Evolutionary conservation across 495 filamentous ascomycete species (phyloP), one percentile per base, ranked within the genome.

Genomic region (Paragyromitra xinjiangensis): DNA sequence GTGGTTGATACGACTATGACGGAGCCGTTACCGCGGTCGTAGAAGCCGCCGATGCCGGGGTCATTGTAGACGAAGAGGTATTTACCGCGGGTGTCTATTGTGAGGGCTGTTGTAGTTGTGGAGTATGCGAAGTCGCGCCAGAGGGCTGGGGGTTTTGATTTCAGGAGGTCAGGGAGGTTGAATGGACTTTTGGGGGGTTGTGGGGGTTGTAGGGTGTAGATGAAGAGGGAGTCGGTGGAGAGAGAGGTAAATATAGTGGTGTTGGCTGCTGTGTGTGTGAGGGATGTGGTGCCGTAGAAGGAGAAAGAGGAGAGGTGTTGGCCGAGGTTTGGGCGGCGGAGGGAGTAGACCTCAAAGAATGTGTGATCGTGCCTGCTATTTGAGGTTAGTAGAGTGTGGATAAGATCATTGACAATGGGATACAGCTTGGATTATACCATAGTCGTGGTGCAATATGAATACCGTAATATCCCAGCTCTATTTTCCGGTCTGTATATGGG

Each of bases 331-430:
- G 48, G 40, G 3, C 59, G 61, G 26, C 50, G 48, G 40, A 77
- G 61, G 42, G 74, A 77, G 53, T 77, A 77, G 5, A 77, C n/a
- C 3, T 77, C 68, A 22, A 77, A 44, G 40, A 77, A 77, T 6
- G 74, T 73, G 26, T 77, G 74, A 0, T 56, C 59, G 61, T 77
- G 69, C 66, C 22, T 77, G 39, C 59, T 77, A 26, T 58, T n/a
- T 40, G n/a, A n/a, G 42, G 19, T 73, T 37, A 40, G 61, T 64
- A 34, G 45, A 16, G 19, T 37, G 56, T 34, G 56, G 6, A 19
- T 11, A 2, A 29, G 2, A 56, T 56, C 1, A 48, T 9, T 16
- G 44, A 16, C 16, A 48, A 16, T 48, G 8, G 37, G 12, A 29
- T 6, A 61, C 16, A 12, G 11, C 4, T 61, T 61, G 14, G 37